Percentiles rank a stretch among this genome's conserved stretches.
Conservation (phyloP, 2,329 filamentous ascomycete genomes). For the Ophiostoma sp. region DNA sequence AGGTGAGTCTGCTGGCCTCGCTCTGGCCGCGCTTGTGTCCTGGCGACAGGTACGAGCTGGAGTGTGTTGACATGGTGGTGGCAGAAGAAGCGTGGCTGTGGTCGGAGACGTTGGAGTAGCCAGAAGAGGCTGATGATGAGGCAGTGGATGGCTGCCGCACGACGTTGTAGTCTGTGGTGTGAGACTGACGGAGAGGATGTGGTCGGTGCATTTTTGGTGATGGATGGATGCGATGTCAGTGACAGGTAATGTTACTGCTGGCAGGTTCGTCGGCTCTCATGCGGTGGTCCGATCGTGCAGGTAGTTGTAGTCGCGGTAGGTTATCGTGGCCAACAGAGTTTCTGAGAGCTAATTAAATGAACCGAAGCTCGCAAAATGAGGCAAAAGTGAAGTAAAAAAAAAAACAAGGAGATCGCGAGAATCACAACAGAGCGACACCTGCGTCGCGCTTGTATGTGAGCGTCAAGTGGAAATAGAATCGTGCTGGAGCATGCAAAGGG, state of each 20-base stretch:
- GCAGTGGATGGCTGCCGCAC: conserved; percentile 63
- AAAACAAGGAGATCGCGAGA: conserved; percentile 16
- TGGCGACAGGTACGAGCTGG: conserved; percentile 50
- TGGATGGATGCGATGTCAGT: conserved; percentile 28
- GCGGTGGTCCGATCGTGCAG: neutral
- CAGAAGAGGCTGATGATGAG: conserved; percentile 66
- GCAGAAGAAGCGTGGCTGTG: conserved; percentile 41
- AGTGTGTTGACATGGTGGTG: conserved; percentile 69
- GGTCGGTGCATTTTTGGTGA: conserved; percentile 51
- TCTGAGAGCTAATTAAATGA: neutral
- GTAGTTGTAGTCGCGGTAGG: neutral
- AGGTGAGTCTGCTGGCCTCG: conserved; percentile 56
- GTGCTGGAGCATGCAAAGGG: neutral
- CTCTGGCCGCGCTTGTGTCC: conserved; percentile 71
- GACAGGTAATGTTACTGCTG: conserved; percentile 28
- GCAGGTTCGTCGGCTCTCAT: conserved; percentile 22
- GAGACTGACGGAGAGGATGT: conserved; percentile 54
- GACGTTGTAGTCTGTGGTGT: conserved; percentile 46
- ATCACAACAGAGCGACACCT: conserved; percentile 18
- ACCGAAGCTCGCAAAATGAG: neutral
- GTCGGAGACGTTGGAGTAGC: conserved; percentile 57
- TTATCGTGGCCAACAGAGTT: neutral
- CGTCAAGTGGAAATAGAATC: conserved; percentile 4
- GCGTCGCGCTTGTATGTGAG: conserved; percentile 14
- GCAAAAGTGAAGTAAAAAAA: conserved; percentile 18